phyloP scores from a whole-genome alignment of 2,329 filamentous ascomycete genomes.

The Coniella vitis region DNA sequence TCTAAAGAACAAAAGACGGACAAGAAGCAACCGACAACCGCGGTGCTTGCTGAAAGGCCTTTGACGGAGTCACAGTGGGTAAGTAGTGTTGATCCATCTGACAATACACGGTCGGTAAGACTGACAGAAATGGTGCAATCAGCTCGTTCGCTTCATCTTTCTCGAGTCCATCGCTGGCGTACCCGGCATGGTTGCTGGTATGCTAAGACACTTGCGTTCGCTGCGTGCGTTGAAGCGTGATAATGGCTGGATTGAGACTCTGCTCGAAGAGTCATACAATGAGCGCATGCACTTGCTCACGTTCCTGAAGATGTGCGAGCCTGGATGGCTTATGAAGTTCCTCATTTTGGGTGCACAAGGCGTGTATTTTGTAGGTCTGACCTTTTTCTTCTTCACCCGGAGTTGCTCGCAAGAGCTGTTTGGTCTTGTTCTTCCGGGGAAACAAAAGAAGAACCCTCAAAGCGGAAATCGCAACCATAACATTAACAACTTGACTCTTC shows the following conservation, averaged over 20 bases:
- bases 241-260: conserved; percentile 93
- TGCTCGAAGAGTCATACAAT: conserved; percentile 86
- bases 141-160: conserved; percentile 80
- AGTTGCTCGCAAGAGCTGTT: too few species aligned
- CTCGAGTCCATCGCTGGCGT: conserved; percentile 92
- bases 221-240: conserved; percentile 82
- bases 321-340: conserved; percentile 78
- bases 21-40: conserved; percentile 48
- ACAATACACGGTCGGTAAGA: background rate
- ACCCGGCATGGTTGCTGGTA: conserved; percentile 93
- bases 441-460: too few species aligned
- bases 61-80: conserved; percentile 82
- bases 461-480: too few species aligned
- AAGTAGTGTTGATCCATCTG: conserved; percentile 18
- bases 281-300: conserved; percentile 89
- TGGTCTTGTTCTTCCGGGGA: background rate
- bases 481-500: background rate
- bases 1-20: conserved; percentile 63
- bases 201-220: conserved; percentile 82
- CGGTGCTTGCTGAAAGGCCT: conserved; percentile 46
- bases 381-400: too few species aligned
- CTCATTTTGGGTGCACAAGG: conserved; percentile 91
- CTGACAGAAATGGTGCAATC: background rate
- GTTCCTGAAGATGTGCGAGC: conserved; percentile 78
- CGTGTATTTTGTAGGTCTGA: conserved; percentile 66